Conservation (phyloP, 495 filamentous ascomycete genomes). For the Pseudoneurospora amorphoporcata region DNA sequence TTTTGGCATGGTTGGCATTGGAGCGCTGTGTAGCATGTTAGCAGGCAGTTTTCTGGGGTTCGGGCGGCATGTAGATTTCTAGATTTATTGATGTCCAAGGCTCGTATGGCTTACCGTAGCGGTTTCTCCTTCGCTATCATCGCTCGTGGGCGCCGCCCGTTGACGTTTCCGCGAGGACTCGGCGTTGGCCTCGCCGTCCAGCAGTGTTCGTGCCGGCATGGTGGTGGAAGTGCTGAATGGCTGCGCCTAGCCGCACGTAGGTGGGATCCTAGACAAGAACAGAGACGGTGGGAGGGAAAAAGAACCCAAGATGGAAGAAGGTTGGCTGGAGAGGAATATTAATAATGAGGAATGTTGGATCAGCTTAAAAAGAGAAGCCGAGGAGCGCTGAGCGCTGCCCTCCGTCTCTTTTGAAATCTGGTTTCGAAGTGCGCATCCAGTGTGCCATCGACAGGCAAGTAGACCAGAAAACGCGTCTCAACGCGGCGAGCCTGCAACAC, state of each 20-base stretch:
- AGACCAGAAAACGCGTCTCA: neutral
- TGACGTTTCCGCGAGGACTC: slow-evolving; percentile 22
- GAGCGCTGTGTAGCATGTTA: neutral
- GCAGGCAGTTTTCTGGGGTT: neutral
- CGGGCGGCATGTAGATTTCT: neutral
- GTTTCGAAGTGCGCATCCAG: neutral
- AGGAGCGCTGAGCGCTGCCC: neutral
- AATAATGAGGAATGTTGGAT: neutral
- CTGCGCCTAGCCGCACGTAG: neutral
- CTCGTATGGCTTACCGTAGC: neutral
- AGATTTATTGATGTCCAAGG: neutral
- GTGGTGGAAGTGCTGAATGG: neutral
- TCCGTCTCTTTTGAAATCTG: neutral
- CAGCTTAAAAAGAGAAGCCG: neutral
- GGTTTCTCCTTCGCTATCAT: slow-evolving; percentile 39
- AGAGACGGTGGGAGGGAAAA: neutral
- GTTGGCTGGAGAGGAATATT: neutral
- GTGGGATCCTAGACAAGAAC: neutral
- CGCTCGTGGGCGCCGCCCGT: slow-evolving; percentile 22
- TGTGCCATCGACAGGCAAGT: neutral
- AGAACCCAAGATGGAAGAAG: neutral
- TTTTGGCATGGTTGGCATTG: neutral
- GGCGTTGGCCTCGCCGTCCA: neutral
- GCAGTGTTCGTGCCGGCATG: neutral
- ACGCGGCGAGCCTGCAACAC: neutral